phyloP scores from a whole-genome alignment of 148 eudicot genomes.

The Dysphania ambrosioides region DNA sequence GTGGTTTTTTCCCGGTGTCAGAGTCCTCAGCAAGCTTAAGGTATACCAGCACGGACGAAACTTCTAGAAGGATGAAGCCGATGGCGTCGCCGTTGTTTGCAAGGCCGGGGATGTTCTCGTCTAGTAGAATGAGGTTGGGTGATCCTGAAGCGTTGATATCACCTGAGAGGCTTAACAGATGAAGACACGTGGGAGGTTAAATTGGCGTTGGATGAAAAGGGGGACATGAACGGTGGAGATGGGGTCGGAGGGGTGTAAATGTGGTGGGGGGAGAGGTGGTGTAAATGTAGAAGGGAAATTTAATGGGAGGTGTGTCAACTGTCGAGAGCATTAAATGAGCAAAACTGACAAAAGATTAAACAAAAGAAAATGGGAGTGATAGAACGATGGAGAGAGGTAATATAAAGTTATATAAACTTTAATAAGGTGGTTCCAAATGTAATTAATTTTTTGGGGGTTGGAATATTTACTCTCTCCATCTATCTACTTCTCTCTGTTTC shows the following conservation, averaged over 20 bases:
- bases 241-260: conserved; percentile 12
- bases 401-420: not conserved
- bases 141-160: conserved; percentile 92
- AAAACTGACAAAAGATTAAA: conserved; percentile 29
- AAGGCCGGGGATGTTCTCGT: conserved; percentile 42
- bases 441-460: not conserved
- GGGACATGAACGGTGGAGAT: conserved; percentile 13
- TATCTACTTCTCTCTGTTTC: conserved; percentile 29
- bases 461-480: conserved; percentile 15
- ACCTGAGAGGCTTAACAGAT: conserved; percentile 64
- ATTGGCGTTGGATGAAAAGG: conserved; percentile 13
- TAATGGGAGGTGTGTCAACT: conserved; percentile 20
- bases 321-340: conserved; percentile 33
- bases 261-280: conserved; percentile 23
- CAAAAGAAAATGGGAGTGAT: conserved; percentile 29
- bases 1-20: conserved; percentile 47
- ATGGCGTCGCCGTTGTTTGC: conserved; percentile 61
- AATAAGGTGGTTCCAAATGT: not conserved
- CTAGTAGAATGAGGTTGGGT: conserved; percentile 70
- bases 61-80: conserved; percentile 51
- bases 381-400: conserved; percentile 39
- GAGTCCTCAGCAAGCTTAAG: conserved; percentile 52
- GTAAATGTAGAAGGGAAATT: conserved; percentile 16
- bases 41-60: conserved; percentile 34
- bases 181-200: conserved; percentile 29